These are phyloP conservation scores for Lasiodiplodia citricola DNA, from an alignment of 2,329 filamentous ascomycete species.

Conservation along the genomic window DNA sequence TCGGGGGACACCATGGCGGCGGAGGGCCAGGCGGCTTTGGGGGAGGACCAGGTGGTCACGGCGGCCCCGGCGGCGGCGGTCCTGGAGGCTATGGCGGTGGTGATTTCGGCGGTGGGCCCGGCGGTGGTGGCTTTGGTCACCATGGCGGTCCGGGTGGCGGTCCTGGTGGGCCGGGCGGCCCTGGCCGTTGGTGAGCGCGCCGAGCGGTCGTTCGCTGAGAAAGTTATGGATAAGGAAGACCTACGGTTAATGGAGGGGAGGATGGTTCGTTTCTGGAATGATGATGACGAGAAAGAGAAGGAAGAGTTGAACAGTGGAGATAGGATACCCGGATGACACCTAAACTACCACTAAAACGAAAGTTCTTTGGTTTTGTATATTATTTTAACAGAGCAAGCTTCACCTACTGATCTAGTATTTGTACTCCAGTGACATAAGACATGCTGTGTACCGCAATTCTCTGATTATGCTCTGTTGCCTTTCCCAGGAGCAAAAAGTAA, in stretches of 20 bases:
- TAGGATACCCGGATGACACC: slow-evolving; percentile 5
- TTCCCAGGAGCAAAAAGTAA: too few species aligned
- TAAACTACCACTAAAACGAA: background rate
- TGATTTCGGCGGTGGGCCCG: slow-evolving; percentile 2
- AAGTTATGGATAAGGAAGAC: slow-evolving; percentile 9
- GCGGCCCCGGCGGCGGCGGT: background rate
- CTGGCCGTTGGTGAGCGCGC: slow-evolving; percentile 11
- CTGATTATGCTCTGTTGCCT: too few species aligned
- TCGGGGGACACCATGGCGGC: background rate
- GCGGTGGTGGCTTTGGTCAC: background rate
- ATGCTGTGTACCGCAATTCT: too few species aligned
- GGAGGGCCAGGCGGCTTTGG: background rate
- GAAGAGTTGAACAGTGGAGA: background rate
- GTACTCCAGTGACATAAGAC: too few species aligned
- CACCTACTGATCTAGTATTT: too few species aligned
- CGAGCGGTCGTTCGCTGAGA: background rate
- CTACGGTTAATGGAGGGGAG: background rate
- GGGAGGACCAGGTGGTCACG: background rate
- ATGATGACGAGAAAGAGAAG: background rate
- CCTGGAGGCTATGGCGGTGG: slow-evolving; percentile 13
- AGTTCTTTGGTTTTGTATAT: background rate
- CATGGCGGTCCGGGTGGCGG: slow-evolving; percentile 9
- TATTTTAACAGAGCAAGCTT: too few species aligned
- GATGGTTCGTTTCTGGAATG: background rate
- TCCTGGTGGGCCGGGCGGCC: slow-evolving; percentile 19